phyloP scores from a whole-genome alignment of 1,139 yeast species.

The Pichia sp. region DNA sequence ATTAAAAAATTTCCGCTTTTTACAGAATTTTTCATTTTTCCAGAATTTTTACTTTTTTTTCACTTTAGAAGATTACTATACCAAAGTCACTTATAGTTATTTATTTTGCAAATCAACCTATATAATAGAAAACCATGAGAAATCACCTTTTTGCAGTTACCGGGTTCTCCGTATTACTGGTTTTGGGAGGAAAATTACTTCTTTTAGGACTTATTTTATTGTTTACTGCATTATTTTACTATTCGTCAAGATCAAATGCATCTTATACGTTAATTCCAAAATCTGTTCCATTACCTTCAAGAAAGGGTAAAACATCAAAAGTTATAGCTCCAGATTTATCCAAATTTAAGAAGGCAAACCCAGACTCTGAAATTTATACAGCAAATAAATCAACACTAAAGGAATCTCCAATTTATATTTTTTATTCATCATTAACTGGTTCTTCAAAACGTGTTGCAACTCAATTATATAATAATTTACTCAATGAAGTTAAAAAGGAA shows the following conservation, averaged over 20 bases:
- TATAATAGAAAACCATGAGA: neutral
- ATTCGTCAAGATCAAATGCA: slow-evolving; percentile 1
- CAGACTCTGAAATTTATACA: slow-evolving; percentile 26
- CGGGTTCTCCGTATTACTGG: slow-evolving; percentile 1
- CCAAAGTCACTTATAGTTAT: neutral
- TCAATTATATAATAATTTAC: slow-evolving; percentile 35
- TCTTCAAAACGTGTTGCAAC: slow-evolving; percentile 67
- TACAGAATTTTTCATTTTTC: neutral
- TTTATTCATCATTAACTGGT: slow-evolving; percentile 84
- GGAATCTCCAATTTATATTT: slow-evolving; percentile 51
- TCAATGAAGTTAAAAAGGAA: slow-evolving; percentile 26
- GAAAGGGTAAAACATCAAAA: slow-evolving; percentile 5
- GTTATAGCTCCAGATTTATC: slow-evolving; percentile 6
- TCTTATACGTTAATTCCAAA: neutral
- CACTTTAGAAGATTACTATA: neutral
- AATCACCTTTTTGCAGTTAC: slow-evolving; percentile 1
- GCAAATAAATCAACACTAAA: slow-evolving; percentile 32
- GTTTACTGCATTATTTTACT: slow-evolving; percentile 5
- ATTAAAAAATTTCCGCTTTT: neutral
- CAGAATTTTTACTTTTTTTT: neutral
- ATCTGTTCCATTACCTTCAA: neutral
- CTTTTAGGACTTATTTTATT: slow-evolving; percentile 3
- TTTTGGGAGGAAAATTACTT: slow-evolving; percentile 6
- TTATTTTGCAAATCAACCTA: neutral
- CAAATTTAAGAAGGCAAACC: slow-evolving; percentile 5